Percentiles rank a stretch among this genome's conserved stretches.
Conservation (phyloP, 371 early-diverging fungal genomes). For the Rhizopus stolonifer region DNA sequence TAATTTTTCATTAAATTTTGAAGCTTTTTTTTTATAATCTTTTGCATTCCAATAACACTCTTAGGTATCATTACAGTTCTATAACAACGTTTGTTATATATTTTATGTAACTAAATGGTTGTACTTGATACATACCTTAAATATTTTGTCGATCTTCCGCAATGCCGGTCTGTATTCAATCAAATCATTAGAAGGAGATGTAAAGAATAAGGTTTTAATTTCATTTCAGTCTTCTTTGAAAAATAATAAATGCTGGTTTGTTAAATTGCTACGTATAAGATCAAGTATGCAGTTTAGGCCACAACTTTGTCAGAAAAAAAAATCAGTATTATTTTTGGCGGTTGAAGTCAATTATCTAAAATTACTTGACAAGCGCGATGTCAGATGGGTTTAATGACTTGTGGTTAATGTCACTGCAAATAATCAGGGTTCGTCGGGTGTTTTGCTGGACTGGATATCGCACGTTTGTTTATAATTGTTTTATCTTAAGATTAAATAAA, state of each 20-base stretch:
- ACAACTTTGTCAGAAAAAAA: conserved; percentile 2
- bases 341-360: conserved; percentile 3
- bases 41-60: conserved; percentile 13
- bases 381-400: neutral
- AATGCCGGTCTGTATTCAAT: conserved; percentile 5
- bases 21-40: neutral
- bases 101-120: conserved; percentile 12
- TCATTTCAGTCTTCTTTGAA: neutral
- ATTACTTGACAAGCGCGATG: neutral
- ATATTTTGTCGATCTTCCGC: neutral
- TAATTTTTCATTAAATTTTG: conserved; percentile 7
- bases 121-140: conserved; percentile 10
- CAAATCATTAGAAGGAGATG: neutral
- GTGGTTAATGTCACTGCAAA: neutral
- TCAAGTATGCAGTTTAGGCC: neutral
- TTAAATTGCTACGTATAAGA: neutral
- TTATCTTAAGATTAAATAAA: too few species aligned
- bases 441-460: too few species aligned
- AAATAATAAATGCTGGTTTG: neutral
- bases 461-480: too few species aligned
- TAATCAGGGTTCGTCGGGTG: too few species aligned
- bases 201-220: neutral
- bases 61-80: conserved; percentile 1
- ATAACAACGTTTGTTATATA: conserved; percentile 12
- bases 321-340: neutral